A percentile compares a stretch with the other conserved stretches of the same genome.
Conservation (phyloP, 768 basidiomycete genomes). For the Calocera cornea region DNA sequence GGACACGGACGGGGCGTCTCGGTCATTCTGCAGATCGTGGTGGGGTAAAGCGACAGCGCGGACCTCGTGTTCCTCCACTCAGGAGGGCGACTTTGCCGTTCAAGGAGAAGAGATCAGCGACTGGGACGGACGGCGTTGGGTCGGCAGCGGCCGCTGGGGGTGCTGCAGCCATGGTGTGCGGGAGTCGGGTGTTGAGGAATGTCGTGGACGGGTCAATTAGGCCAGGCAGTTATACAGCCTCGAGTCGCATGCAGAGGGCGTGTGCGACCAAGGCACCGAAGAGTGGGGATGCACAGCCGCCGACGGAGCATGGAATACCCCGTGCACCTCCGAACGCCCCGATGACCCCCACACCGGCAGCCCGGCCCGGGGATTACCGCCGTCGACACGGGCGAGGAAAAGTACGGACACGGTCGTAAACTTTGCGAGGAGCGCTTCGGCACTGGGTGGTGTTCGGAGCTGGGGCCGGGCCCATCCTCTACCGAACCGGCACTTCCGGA, state of each 20-base stretch:
- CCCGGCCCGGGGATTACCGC: neutral
- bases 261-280: too few relatives aligned
- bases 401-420: too few relatives aligned
- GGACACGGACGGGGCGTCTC: neutral
- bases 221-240: too few relatives aligned
- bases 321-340: too few relatives aligned
- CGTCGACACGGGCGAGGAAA: too few relatives aligned
- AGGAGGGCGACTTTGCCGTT: slow-evolving; percentile 55
- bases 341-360: neutral
- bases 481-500: too few relatives aligned
- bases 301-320: neutral
- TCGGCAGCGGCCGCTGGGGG: neutral
- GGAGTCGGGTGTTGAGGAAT: neutral
- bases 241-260: too few relatives aligned
- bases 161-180: slow-evolving; percentile 16
- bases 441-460: too few relatives aligned
- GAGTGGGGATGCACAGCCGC: neutral
- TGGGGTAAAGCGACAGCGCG: slow-evolving; percentile 8
- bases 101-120: slow-evolving; percentile 51
- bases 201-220: too few relatives aligned
- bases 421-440: too few relatives aligned
- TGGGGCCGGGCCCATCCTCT: too few relatives aligned
- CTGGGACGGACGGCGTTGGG: slow-evolving; percentile 34
- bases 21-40: too few relatives aligned
- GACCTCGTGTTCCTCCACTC: slow-evolving; percentile 69